These are phyloP conservation scores for Pyrenula massariospora DNA, from an alignment of 495 filamentous ascomycete species.

Conservation along the genomic window DNA sequence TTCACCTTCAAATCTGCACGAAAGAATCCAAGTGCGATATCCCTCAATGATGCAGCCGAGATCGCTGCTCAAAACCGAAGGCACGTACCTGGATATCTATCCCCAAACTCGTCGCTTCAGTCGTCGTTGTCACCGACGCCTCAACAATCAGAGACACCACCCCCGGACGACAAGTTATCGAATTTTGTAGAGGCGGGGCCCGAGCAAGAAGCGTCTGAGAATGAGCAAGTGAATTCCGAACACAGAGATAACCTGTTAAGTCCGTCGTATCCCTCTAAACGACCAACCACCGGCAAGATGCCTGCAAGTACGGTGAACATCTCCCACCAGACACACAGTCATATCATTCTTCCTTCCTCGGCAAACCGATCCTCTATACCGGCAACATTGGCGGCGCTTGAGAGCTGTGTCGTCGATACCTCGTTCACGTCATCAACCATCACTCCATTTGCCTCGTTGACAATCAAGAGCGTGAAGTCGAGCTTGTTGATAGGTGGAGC, in stretches of 20 bases:
- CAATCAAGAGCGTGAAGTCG: slow-evolving; percentile 53
- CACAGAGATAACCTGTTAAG: background rate
- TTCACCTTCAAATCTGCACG: slow-evolving; percentile 60
- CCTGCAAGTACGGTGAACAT: slow-evolving; percentile 50
- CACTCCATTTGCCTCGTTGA: slow-evolving; percentile 61
- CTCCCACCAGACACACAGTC: slow-evolving; percentile 31
- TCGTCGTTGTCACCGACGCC: slow-evolving; percentile 42
- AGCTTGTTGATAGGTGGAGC: slow-evolving; percentile 67
- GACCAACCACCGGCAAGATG: slow-evolving; percentile 12
- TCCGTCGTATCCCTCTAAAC: too few species aligned
- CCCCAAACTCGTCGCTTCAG: slow-evolving; percentile 32
- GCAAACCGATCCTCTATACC: slow-evolving; percentile 55
- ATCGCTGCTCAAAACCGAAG: slow-evolving; percentile 35
- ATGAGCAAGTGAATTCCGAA: slow-evolving; percentile 10
- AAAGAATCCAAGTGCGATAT: slow-evolving; percentile 45
- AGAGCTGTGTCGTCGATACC: slow-evolving; percentile 69
- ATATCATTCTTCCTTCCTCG: slow-evolving; percentile 52
- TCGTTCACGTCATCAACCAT: slow-evolving; percentile 45
- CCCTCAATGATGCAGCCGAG: slow-evolving; percentile 42
- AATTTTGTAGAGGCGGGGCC: slow-evolving; percentile 21
- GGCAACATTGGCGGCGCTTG: slow-evolving; percentile 59
- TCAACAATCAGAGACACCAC: slow-evolving; percentile 35
- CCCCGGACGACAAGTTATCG: slow-evolving; percentile 31
- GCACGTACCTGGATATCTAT: slow-evolving; percentile 27
- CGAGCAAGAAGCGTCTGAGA: slow-evolving; percentile 8